Percentiles rank a stretch among this genome's conserved stretches.
Evolutionary conservation across 345 rosid species (phyloP).

Genomic region (Eucalyptus decipiens): DNA sequence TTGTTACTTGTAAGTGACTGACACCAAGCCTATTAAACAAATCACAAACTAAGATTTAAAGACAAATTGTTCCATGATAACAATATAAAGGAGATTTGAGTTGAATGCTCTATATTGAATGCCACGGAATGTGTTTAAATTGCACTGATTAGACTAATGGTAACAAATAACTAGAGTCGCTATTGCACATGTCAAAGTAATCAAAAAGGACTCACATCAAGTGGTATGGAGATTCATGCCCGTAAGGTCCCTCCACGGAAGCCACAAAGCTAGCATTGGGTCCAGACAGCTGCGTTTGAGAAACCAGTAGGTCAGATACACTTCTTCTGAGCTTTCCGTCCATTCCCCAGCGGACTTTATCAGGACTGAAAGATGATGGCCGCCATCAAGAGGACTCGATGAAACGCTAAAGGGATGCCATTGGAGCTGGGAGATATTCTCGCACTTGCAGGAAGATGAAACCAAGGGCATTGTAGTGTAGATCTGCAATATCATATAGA

Average conservation of each 20-base stretch:
- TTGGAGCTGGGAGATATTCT: constrained; percentile 30
- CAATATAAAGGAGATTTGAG: background rate
- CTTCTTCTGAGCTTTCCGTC: constrained; percentile 24
- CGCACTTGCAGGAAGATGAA: constrained; percentile 26
- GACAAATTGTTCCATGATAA: background rate
- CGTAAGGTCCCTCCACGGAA: constrained; percentile 45
- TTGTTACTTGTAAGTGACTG: background rate
- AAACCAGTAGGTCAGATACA: background rate
- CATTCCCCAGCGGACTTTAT: constrained; percentile 31
- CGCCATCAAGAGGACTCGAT: constrained; percentile 32
- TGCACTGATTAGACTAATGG: background rate
- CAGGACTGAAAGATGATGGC: constrained; percentile 22
- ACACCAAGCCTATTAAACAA: background rate
- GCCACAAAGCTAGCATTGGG: constrained; percentile 6
- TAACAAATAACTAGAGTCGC: background rate
- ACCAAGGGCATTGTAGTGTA: constrained; percentile 34
- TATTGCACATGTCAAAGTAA: background rate
- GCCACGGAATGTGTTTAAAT: background rate
- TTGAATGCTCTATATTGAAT: background rate
- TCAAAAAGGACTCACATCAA: constrained; percentile 18
- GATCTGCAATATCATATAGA: constrained; percentile 1
- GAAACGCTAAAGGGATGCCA: constrained; percentile 51
- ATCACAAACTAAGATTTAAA: background rate
- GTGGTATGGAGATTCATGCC: constrained; percentile 30
- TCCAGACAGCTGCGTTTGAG: background rate